Percentiles rank a stretch among this genome's conserved stretches.
phyloP scores from a whole-genome alignment of 805 yeast genomes.

The Cyberlindnera galapagoensis region DNA sequence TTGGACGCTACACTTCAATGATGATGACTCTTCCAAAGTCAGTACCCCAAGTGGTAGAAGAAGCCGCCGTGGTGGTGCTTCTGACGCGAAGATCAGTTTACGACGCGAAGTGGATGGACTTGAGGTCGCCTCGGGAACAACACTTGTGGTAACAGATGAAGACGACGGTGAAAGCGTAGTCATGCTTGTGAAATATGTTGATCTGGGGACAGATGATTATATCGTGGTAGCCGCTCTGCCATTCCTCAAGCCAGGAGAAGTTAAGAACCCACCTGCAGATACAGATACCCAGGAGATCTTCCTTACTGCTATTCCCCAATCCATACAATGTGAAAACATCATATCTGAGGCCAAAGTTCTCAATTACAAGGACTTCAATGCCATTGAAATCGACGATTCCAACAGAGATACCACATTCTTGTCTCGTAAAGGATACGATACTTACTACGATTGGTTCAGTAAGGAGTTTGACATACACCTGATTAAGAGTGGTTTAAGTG shows the following conservation, averaged over 20 bases:
- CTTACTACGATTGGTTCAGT: constrained; percentile 24
- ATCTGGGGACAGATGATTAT: constrained; percentile 41
- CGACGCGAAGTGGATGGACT: constrained; percentile 41
- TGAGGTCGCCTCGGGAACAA: constrained; percentile 46
- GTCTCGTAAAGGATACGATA: constrained; percentile 29
- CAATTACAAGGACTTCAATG: constrained; percentile 29
- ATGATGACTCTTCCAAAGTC: background rate
- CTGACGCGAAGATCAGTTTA: constrained; percentile 19
- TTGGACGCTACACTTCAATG: constrained; percentile 17
- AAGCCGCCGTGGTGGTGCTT: constrained; percentile 12
- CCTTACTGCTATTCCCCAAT: constrained; percentile 44
- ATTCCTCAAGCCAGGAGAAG: constrained; percentile 38
- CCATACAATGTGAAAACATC: constrained; percentile 37
- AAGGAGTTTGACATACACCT: constrained; percentile 19
- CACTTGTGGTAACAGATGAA: constrained; percentile 36
- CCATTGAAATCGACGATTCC: constrained; percentile 30
- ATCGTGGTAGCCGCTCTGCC: constrained; percentile 43
- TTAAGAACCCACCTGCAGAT: constrained; percentile 25
- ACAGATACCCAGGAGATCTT: constrained; percentile 41
- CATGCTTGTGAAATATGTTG: constrained; percentile 45
- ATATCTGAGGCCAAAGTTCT: constrained; percentile 39
- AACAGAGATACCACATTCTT: constrained; percentile 26
- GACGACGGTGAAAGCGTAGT: constrained; percentile 30
- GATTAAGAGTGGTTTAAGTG: constrained; percentile 12
- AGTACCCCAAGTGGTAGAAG: constrained; percentile 1